Evolutionary conservation across 768 basidiomycete species (phyloP).

Genomic region (Baorangia bicolor): DNA sequence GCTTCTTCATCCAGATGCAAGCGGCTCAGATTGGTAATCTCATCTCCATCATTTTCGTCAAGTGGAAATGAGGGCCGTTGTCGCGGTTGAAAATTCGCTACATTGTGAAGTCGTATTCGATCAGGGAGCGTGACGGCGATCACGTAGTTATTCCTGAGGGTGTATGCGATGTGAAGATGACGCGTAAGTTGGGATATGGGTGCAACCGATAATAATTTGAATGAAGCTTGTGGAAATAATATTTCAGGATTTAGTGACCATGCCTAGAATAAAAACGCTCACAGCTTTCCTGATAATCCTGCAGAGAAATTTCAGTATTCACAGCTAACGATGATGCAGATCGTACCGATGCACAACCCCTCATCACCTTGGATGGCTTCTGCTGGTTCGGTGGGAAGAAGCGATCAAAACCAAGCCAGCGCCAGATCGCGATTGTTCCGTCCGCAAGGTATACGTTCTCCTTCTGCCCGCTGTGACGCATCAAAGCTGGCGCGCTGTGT

Average conservation of each 20-base stretch:
- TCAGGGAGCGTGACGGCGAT: slow-evolving; percentile 44
- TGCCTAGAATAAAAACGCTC: slow-evolving; percentile 24
- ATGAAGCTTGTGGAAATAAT: slow-evolving; percentile 49
- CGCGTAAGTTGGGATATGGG: slow-evolving; percentile 40
- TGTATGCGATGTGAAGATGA: slow-evolving; percentile 43
- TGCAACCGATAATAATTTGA: slow-evolving; percentile 56
- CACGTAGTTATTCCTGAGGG: slow-evolving; percentile 51
- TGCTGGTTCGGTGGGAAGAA: slow-evolving; percentile 54
- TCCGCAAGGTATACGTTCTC: slow-evolving; percentile 36
- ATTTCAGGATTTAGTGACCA: slow-evolving; percentile 1
- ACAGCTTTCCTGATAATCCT: slow-evolving; percentile 84
- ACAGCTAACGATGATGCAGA: neutral
- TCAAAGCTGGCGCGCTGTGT: slow-evolving; percentile 53
- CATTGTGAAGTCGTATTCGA: slow-evolving; percentile 45
- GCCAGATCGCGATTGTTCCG: slow-evolving; percentile 61
- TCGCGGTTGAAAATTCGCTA: slow-evolving; percentile 46
- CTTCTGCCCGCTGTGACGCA: slow-evolving; percentile 32
- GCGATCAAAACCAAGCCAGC: slow-evolving; percentile 63
- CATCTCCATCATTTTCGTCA: slow-evolving; percentile 27
- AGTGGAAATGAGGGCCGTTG: slow-evolving; percentile 42
- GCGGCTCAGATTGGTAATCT: slow-evolving; percentile 19
- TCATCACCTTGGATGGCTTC: slow-evolving; percentile 38
- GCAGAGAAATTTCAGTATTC: slow-evolving; percentile 1
- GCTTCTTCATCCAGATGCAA: slow-evolving; percentile 31
- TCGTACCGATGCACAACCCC: slow-evolving; percentile 62